phyloP scores from a whole-genome alignment of 73 alveolate species.

The Effrenium voratum region DNA sequence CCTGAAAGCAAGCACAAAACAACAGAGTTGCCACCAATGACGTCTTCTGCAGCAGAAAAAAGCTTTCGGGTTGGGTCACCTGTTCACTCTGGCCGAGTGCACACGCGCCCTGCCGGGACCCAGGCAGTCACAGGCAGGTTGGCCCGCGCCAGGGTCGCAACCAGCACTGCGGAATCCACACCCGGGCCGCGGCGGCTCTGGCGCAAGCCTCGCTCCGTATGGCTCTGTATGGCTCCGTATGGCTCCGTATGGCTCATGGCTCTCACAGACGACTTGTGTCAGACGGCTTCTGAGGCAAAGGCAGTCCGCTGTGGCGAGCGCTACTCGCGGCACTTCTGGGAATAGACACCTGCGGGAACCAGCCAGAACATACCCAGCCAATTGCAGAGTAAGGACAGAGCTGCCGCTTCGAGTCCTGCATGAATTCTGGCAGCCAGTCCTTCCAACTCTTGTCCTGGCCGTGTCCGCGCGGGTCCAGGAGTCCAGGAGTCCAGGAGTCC shows the following conservation, averaged over 20 bases:
- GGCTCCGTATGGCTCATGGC: neutral
- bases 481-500: too few species aligned
- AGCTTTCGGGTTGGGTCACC: too few species aligned
- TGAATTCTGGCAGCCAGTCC: neutral
- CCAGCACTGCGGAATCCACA: neutral
- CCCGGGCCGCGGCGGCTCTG: neutral
- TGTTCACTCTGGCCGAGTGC: too few species aligned
- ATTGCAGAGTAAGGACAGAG: neutral
- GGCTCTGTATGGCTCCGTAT: neutral
- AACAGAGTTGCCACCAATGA: too few species aligned
- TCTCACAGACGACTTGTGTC: too few species aligned
- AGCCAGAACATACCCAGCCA: too few species aligned
- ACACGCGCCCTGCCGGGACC: neutral
- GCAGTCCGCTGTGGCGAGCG: constrained; percentile 38
- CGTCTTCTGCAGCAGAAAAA: too few species aligned
- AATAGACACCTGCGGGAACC: constrained; percentile 20
- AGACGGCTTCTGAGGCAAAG: neutral
- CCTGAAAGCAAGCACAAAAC: too few species aligned
- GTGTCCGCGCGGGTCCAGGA: too few species aligned
- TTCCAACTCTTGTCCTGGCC: neutral
- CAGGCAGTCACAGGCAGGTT: constrained; percentile 15
- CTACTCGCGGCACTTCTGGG: constrained; percentile 33
- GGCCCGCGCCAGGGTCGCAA: neutral
- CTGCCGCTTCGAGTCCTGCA: neutral
- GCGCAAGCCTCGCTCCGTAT: too few species aligned